Evolutionary conservation across 495 filamentous ascomycete species (phyloP).

Genomic region (Parathielavia hyrcaniae): DNA sequence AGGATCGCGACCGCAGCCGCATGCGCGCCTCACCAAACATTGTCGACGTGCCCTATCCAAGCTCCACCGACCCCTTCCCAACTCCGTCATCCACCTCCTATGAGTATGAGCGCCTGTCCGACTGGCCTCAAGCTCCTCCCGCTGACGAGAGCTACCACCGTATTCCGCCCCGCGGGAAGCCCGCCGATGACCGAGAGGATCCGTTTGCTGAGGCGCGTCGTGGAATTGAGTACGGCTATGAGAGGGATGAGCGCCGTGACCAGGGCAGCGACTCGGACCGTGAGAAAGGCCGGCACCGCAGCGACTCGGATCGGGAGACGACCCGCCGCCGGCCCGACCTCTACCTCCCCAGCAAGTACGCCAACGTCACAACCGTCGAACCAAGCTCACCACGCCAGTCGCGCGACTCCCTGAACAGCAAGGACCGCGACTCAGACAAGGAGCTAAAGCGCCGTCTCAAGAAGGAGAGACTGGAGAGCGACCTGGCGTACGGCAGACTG

Average conservation of each 20-base stretch:
- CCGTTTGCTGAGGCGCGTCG: constrained; percentile 19
- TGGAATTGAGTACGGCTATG: constrained; percentile 27
- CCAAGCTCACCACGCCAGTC: constrained; percentile 23
- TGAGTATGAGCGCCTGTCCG: constrained; percentile 31
- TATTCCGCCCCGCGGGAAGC: constrained; percentile 11
- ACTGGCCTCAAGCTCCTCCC: constrained; percentile 31
- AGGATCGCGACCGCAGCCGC: constrained; percentile 39
- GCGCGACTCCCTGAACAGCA: constrained; percentile 30
- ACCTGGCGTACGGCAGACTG: constrained; percentile 43
- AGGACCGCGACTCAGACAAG: constrained; percentile 32
- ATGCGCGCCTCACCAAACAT: constrained; percentile 35
- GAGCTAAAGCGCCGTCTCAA: constrained; percentile 29
- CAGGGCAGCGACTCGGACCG: constrained; percentile 22
- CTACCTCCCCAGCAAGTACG: constrained; percentile 27
- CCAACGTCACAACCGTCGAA: constrained; percentile 20
- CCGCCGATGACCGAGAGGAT: constrained; percentile 14
- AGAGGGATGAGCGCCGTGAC: constrained; percentile 29
- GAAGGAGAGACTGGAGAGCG: constrained; percentile 40
- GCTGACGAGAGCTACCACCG: constrained; percentile 26
- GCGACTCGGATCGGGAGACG: constrained; percentile 18
- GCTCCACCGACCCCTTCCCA: constrained; percentile 32
- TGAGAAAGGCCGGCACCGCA: constrained; percentile 13
- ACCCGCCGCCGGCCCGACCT: constrained; percentile 11
- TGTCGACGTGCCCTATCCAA: constrained; percentile 46
- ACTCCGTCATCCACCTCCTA: constrained; percentile 28